Percentiles rank a stretch among this genome's conserved stretches.
Conservation (phyloP, 768 basidiomycete genomes). For the Neoboletus brunneissimus region DNA sequence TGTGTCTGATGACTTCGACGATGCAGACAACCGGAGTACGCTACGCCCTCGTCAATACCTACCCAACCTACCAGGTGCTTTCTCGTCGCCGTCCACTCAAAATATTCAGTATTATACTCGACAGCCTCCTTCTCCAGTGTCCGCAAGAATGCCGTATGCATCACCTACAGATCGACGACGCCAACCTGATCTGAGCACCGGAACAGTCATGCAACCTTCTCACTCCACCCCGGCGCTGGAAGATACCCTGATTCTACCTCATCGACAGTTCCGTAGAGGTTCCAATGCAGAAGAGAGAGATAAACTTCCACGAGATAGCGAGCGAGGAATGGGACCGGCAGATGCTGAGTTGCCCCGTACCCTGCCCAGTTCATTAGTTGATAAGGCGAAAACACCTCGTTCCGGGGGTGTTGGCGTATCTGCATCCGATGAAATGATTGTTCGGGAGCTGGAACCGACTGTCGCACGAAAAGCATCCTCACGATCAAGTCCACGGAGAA, state of each 20-base stretch:
- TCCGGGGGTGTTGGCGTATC: conserved; percentile 15
- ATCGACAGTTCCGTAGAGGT: conserved; percentile 28
- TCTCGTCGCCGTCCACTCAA: conserved; percentile 37
- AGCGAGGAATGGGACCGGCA: conserved; percentile 17
- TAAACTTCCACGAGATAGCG: conserved; percentile 21
- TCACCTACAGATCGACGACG: conserved; percentile 29
- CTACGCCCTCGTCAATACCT: conserved; percentile 39
- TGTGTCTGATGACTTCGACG: conserved; percentile 56
- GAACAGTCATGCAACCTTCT: conserved; percentile 24
- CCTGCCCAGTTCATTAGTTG: conserved; percentile 10
- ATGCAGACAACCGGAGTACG: conserved; percentile 49
- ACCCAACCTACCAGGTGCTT: conserved; percentile 30
- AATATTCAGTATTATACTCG: conserved; percentile 38
- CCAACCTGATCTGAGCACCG: conserved; percentile 19
- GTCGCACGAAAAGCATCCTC: conserved; percentile 11
- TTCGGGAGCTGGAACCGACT: conserved; percentile 20
- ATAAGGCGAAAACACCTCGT: conserved; percentile 16
- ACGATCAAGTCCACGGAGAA: conserved; percentile 22
- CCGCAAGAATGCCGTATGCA: conserved; percentile 24
- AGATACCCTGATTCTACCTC: conserved; percentile 27
- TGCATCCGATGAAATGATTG: conserved; percentile 20
- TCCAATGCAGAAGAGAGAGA: conserved; percentile 29
- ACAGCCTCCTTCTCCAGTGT: conserved; percentile 38
- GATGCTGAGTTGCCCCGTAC: conserved; percentile 24
- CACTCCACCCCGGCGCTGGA: conserved; percentile 30